Percentiles rank a stretch among this genome's conserved stretches.
phyloP scores from a whole-genome alignment of 2,329 filamentous ascomycete genomes.

The Venturiaceae sp. region DNA sequence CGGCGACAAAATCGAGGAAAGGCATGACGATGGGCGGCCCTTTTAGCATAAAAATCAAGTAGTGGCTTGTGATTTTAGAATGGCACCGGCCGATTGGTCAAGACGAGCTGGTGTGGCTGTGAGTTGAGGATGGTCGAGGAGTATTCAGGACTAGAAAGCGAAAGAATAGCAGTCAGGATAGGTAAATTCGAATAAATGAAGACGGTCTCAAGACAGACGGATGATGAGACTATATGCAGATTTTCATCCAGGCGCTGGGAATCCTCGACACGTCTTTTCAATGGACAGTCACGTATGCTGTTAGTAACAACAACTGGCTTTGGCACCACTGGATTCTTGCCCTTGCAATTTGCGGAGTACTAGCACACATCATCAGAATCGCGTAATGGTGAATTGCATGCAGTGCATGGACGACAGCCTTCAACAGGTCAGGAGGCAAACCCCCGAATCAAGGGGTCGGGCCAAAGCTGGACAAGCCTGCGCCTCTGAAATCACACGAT shows the following conservation, averaged over 20 bases:
- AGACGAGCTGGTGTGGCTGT: not conserved
- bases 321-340: not conserved
- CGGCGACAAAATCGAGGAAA: constrained; percentile 1
- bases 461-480: not conserved
- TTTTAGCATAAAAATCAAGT: too few species aligned
- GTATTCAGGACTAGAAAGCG: not conserved
- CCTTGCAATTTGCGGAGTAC: not conserved
- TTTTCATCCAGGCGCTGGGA: not conserved
- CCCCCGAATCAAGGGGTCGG: not conserved
- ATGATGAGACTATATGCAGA: not conserved
- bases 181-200: not conserved
- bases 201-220: not conserved
- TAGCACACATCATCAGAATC: not conserved
- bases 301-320: not conserved
- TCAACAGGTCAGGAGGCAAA: not conserved
- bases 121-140: not conserved
- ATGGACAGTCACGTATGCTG: not conserved
- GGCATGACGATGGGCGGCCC: not conserved
- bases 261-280: not conserved
- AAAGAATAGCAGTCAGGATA: not conserved
- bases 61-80: not conserved
- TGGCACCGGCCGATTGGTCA: not conserved
- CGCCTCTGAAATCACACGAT: not conserved
- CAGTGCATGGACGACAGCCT: not conserved
- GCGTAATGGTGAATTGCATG: not conserved